Evolutionary conservation across 164 flowering plant genomes (phyloP), one percentile per base, ranked within the genome.

Genomic region (Echeveria elegans): DNA sequence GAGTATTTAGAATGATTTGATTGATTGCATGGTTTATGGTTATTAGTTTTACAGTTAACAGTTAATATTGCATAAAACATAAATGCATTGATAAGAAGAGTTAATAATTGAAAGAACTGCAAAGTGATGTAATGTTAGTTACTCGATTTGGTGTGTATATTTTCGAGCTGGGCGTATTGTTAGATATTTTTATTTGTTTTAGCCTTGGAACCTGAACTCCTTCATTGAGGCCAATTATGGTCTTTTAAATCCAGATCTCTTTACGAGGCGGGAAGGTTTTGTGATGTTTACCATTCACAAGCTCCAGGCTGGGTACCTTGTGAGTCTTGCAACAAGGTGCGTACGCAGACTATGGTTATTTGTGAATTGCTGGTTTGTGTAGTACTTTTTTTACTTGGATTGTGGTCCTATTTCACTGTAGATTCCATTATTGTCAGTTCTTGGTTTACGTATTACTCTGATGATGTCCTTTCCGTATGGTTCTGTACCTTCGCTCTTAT

Each of bases 231-330:
- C 29, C 67, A 59, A 37, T 21, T 29, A 38, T 21, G 30, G 7
- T 70, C 66, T 0, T 59, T 2, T 70, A 65, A 65, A 38, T 75
- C 16, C 66, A 93, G 98, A 56, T 78, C 78, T 77, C 84, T 80
- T 59, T 93, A 71, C 70, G 96, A 83, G 56, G 84, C 85, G 23
- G 88, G 88, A 40, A 82, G 80, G 58, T 85, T 80, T 69, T 93
- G 98, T 70, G 97, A 89, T 21, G 75, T 79, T 50, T 89, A 84
- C 74, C 97, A 90, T 71, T 38, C 56, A 48, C 84, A 82, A 72
- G 84, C 81, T 71, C 66, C 88, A 79, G 98, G 98, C 56, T 93
- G 98, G 98, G 87, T 96, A 71, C 71, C 52, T 64, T 93, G 98
- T 64, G 90, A 88, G 66, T 77, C 93, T 43, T 93, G 98, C 78